Percentiles rank a stretch among this genome's conserved stretches.
phyloP scores from a whole-genome alignment of 208 protist species.

The Jaenimonas drosophilae region DNA sequence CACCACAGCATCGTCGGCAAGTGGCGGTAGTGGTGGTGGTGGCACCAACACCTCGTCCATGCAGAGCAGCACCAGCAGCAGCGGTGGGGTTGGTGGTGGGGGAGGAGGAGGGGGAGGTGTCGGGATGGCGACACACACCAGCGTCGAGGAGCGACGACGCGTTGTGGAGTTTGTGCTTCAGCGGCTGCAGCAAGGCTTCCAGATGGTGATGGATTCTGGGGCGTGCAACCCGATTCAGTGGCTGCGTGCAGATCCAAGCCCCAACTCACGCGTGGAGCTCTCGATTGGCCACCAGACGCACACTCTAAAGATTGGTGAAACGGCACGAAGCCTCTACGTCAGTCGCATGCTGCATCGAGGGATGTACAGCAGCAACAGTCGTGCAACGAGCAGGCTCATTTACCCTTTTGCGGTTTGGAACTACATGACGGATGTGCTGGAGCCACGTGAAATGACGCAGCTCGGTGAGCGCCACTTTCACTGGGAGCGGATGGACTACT shows the following conservation, averaged over 20 bases:
- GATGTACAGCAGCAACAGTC: conserved; percentile 70
- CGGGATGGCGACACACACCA: too few relatives aligned
- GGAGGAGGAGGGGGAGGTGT: too few relatives aligned
- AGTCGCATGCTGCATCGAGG: conserved; percentile 71
- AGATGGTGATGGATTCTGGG: conserved; percentile 62
- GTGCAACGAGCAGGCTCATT: conserved; percentile 52
- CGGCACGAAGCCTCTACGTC: conserved; percentile 53
- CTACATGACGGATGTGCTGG: conserved; percentile 50
- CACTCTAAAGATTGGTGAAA: conserved; percentile 68
- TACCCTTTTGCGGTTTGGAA: conserved; percentile 75
- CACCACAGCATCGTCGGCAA: conserved; percentile 6
- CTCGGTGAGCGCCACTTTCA: conserved; percentile 51
- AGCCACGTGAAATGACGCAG: conserved; percentile 41
- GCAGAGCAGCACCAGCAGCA: neutral
- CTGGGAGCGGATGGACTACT: conserved; percentile 71
- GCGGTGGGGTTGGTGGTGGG: neutral
- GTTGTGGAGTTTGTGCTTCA: conserved; percentile 76
- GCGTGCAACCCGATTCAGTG: too few relatives aligned
- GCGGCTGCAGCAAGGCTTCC: conserved; percentile 77
- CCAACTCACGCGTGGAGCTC: conserved; percentile 60
- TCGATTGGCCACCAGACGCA: conserved; percentile 81
- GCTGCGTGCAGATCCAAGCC: conserved; percentile 36
- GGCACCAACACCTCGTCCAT: neutral
- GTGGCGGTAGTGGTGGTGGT: neutral
- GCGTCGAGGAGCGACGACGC: conserved; percentile 13